A percentile compares a stretch with the other conserved stretches of the same genome.
phyloP scores from a whole-genome alignment of 208 protist species.

The Crithidia mellificae region DNA sequence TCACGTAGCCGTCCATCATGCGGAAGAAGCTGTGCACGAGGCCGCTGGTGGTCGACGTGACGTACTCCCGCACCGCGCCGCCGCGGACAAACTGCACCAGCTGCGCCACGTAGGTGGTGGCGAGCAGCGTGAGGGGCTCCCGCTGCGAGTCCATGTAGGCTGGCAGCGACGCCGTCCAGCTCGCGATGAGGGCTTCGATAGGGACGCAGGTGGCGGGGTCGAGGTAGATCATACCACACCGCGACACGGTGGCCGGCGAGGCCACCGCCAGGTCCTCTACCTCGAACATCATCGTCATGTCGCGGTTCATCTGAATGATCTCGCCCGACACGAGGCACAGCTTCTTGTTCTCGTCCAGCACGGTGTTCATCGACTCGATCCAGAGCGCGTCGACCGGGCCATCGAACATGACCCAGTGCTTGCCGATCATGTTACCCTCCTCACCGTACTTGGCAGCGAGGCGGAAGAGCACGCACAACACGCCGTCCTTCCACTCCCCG shows the following conservation, averaged over 20 bases:
- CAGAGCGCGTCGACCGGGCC: slow-evolving; percentile 96
- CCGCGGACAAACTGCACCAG: slow-evolving; percentile 87
- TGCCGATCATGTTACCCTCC: slow-evolving; percentile 80
- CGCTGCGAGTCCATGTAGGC: slow-evolving; percentile 77
- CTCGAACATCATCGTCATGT: slow-evolving; percentile 98
- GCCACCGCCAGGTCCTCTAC: slow-evolving; percentile 96
- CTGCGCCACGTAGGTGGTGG: slow-evolving; percentile 77
- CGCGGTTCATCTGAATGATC: slow-evolving; percentile 95
- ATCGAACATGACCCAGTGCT: slow-evolving; percentile 98
- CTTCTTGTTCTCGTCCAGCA: slow-evolving; percentile 96
- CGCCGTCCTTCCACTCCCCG: slow-evolving; percentile 97
- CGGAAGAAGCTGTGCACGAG: slow-evolving; percentile 92
- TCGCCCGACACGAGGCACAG: slow-evolving; percentile 95
- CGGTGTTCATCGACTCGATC: slow-evolving; percentile 97
- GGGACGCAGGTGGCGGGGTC: slow-evolving; percentile 92
- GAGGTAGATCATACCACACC: slow-evolving; percentile 99
- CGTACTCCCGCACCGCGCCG: slow-evolving; percentile 84
- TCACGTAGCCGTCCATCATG: slow-evolving; percentile 92
- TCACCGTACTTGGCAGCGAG: slow-evolving; percentile 87
- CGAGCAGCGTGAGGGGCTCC: slow-evolving; percentile 58
- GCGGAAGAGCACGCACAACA: slow-evolving; percentile 95
- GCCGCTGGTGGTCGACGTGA: slow-evolving; percentile 93
- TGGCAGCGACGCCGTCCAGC: slow-evolving; percentile 87
- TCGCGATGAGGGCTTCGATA: slow-evolving; percentile 60
- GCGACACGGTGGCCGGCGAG: slow-evolving; percentile 97